These are phyloP conservation scores for Trametes gibbosa DNA, from an alignment of 768 basidiomycete genomes.

Conservation along the genomic window DNA sequence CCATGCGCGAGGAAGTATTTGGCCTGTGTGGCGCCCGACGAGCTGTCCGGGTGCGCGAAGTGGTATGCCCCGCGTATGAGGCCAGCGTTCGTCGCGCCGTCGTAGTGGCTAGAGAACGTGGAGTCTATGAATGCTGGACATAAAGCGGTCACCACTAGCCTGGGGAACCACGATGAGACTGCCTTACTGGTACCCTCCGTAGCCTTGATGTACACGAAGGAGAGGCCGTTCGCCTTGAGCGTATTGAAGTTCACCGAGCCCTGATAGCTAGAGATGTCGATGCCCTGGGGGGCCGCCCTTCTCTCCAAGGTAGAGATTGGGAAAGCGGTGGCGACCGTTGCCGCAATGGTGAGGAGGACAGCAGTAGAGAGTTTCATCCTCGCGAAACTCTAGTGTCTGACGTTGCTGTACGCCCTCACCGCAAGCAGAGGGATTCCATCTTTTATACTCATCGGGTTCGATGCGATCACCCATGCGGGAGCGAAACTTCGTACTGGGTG, in stretches of 20 bases:
- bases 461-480: background rate
- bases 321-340: background rate
- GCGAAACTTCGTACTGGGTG: background rate
- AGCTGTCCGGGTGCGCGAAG: constrained; percentile 53
- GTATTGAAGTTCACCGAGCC: constrained; percentile 47
- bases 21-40: constrained; percentile 58
- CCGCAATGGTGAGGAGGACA: background rate
- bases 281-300: constrained; percentile 45
- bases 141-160: background rate
- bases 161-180: constrained; percentile 13
- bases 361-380: constrained; percentile 1
- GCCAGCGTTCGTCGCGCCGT: constrained; percentile 51
- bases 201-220: constrained; percentile 65
- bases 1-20: constrained; percentile 57
- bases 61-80: constrained; percentile 62
- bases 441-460: background rate
- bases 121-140: constrained; percentile 38
- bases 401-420: no score
- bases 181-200: constrained; percentile 63
- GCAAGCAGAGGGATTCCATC: background rate
- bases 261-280: constrained; percentile 56
- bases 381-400: background rate
- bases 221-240: constrained; percentile 49
- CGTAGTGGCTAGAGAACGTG: constrained; percentile 49
- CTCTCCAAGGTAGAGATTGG: constrained; percentile 18